These are phyloP conservation scores for Kodamaea sp. DNA, from an alignment of 1,139 yeast species.

Conservation along the genomic window DNA sequence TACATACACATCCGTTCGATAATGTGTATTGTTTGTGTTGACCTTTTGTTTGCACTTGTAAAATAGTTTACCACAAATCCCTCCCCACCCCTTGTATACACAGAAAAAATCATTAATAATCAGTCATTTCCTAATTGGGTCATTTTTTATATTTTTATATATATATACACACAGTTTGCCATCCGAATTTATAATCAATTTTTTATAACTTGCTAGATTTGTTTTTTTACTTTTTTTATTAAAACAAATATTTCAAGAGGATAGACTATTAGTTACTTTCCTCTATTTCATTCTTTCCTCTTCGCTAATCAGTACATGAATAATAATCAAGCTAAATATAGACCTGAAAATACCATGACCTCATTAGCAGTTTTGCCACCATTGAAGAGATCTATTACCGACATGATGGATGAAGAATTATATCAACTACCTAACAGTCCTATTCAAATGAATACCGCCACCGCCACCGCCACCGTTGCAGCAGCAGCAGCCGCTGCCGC, in stretches of 20 bases:
- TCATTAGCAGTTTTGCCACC: constrained; percentile 46
- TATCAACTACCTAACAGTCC: constrained; percentile 42
- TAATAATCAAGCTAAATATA: constrained; percentile 2
- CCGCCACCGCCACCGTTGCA: constrained; percentile 21
- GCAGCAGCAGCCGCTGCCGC: constrained; percentile 4
- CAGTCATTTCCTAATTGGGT: not conserved
- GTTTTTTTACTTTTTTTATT: constrained; percentile 2
- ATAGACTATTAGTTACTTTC: too few species aligned
- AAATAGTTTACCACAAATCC: too few species aligned
- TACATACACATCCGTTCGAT: too few species aligned
- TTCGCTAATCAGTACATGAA: constrained; percentile 2
- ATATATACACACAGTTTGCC: constrained; percentile 12
- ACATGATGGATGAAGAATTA: constrained; percentile 63
- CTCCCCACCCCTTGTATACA: constrained; percentile 9
- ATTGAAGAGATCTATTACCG: constrained; percentile 53
- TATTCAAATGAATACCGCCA: constrained; percentile 8
- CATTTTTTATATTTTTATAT: constrained; percentile 3
- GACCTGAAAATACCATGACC: constrained; percentile 28
- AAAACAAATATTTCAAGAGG: too few species aligned
- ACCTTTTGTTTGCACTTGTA: not conserved
- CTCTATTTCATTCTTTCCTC: too few species aligned
- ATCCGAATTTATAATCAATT: constrained; percentile 4
- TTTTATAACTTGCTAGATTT: not conserved
- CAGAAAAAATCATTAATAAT: not conserved
- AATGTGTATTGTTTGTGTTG: not conserved